A percentile compares a stretch with the other conserved stretches of the same genome.
Conservation (phyloP, 1,139 yeast genomes). For the Pichia sp. region DNA sequence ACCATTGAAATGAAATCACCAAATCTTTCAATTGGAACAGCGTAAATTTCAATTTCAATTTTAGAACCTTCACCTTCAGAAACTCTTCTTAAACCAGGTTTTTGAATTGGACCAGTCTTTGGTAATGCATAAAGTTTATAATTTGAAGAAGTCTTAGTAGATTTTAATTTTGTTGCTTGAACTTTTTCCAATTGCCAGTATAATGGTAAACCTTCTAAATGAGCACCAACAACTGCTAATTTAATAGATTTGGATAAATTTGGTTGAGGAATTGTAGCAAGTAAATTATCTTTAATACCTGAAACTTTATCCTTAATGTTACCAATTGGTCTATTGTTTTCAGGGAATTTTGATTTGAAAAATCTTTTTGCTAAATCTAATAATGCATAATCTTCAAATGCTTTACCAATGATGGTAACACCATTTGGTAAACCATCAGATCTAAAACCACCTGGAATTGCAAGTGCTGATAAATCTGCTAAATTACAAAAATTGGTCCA, state of each 20-base stretch:
- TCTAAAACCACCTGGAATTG: conserved; percentile 84
- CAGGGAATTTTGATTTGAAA: conserved; percentile 44
- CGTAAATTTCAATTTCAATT: conserved; percentile 74
- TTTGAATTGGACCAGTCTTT: conserved; percentile 68
- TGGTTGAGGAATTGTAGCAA: conserved; percentile 33
- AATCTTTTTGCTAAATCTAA: conserved; percentile 74
- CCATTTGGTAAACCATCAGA: conserved; percentile 89
- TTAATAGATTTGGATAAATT: conserved; percentile 40
- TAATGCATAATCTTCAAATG: conserved; percentile 83
- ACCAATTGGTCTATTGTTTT: conserved; percentile 44
- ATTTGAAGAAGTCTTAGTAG: conserved; percentile 64
- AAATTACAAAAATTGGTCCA: conserved; percentile 94
- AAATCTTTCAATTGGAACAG: conserved; percentile 68
- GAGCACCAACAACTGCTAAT: conserved; percentile 96
- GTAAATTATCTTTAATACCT: conserved; percentile 34
- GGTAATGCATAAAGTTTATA: conserved; percentile 82
- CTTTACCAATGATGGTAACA: conserved; percentile 72
- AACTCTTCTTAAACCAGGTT: conserved; percentile 84
- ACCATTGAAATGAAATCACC: conserved; percentile 83
- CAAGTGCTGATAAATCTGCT: conserved; percentile 87
- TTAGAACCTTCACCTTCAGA: conserved; percentile 40
- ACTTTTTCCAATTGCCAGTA: conserved; percentile 92
- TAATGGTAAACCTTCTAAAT: conserved; percentile 76
- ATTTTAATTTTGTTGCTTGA: conserved; percentile 62
- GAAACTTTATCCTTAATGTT: conserved; percentile 27